Percentiles rank a stretch among this genome's conserved stretches.
Conservation (phyloP, 208 protist species). For the Crithidia thermophila region DNA sequence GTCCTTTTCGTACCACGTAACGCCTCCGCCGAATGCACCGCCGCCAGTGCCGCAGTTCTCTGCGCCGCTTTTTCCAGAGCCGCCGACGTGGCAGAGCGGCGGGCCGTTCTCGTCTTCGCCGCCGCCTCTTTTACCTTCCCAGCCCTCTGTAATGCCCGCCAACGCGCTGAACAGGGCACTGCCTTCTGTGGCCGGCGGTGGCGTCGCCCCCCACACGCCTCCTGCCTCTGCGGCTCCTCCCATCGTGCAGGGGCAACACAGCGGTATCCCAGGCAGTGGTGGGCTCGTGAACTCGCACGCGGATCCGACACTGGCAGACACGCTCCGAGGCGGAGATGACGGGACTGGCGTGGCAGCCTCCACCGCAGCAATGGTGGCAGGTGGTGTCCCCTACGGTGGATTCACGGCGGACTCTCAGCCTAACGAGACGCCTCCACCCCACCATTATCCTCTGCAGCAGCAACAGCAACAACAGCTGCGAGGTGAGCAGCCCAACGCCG, state of each 20-base stretch:
- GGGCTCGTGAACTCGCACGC: background rate
- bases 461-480: background rate
- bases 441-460: background rate
- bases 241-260: too few species aligned
- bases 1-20: background rate
- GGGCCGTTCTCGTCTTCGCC: background rate
- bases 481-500: too few species aligned
- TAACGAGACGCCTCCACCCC: background rate
- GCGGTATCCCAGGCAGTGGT: too few species aligned
- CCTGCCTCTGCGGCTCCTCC: too few species aligned
- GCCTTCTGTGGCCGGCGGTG: too few species aligned
- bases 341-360: background rate
- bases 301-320: conserved; percentile 21
- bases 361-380: background rate
- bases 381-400: background rate
- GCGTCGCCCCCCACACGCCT: too few species aligned
- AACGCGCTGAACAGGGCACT: too few species aligned
- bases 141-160: too few species aligned
- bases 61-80: conserved; percentile 43
- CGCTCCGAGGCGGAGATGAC: conserved; percentile 13
- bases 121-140: background rate
- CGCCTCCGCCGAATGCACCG: background rate
- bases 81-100: conserved; percentile 12
- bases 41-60: conserved; percentile 25
- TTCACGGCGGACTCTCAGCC: background rate